Base-by-base conservation (phyloP, 768 basidiomycete species). In the Leccinum subgranulosum region DNA sequence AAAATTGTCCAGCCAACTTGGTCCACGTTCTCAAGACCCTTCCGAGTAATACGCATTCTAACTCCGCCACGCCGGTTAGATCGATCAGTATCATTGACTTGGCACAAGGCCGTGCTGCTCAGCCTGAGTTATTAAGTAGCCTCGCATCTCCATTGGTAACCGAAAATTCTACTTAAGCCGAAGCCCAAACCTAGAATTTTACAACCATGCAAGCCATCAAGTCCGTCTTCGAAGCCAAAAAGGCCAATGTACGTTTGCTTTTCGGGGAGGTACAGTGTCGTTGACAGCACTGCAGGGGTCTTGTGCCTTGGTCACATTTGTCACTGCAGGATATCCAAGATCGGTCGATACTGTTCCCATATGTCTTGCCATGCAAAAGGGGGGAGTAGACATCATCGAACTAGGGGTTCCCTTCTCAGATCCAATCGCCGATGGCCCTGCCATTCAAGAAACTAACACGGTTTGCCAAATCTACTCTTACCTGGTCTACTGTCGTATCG, bases 321-420 rank as follows among this genome's bases (percentile, higher is more conserved):
- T 98, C 64, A 99, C 96, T 21, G 95, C 95, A 47, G 96, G 96
- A 14, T 98, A 87, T 75, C 96, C 96, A 27, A 84, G 77, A 8
- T 72, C 74, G 54, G 77, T 85, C 67, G 88, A 89, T 57, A 98
- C 96, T 0, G 91, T 96, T 11, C 86, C 91, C 2, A 81, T 94
- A 57, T 72, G 98, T 78, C 83, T 98, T 34, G 90, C 91, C 25
- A 92, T 99, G 86, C 89, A 98, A 73, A 82, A 83, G 47, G 96
- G 96, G 53, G 96, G 96, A 6, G 84, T 92, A 47, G 94, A 98
- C 71, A 84, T 98, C 58, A 94, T 98, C 59, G 96, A 99, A 72
- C 81, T 99, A 17, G 96, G 96, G 17, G 82, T 98, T 34, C 69
- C 69, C 21, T 69, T 69, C 55, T 95, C 92, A 54, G 96, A 98